phyloP scores from a whole-genome alignment of 768 basidiomycete genomes.

The Lactarius hengduanensis region DNA sequence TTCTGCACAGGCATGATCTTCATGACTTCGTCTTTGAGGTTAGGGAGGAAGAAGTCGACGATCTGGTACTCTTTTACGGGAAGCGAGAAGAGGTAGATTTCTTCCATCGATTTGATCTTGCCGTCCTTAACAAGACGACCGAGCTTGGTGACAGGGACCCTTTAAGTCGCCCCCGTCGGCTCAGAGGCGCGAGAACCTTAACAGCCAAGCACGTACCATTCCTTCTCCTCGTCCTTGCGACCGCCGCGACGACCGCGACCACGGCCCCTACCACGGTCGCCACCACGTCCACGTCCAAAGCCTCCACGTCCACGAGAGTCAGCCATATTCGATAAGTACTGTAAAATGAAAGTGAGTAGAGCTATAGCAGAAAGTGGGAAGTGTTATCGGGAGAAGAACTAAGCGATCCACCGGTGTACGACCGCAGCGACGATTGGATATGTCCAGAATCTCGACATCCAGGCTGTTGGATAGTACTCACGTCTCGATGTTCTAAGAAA shows the following conservation, averaged over 20 bases:
- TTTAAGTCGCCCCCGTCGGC: slow-evolving; percentile 41
- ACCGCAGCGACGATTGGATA: neutral
- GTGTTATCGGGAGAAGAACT: slow-evolving; percentile 13
- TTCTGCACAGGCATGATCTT: slow-evolving; percentile 99
- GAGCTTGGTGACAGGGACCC: slow-evolving; percentile 98
- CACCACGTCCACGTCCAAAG: slow-evolving; percentile 80
- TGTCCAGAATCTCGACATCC: neutral
- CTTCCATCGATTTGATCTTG: slow-evolving; percentile 99
- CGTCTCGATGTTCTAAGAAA: slow-evolving; percentile 11
- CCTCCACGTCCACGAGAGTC: slow-evolving; percentile 92
- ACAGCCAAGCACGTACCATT: slow-evolving; percentile 65
- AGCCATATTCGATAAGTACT: slow-evolving; percentile 58
- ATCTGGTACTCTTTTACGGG: slow-evolving; percentile 99
- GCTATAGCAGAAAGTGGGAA: slow-evolving; percentile 1
- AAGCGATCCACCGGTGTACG: slow-evolving; percentile 21
- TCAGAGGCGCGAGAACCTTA: slow-evolving; percentile 11
- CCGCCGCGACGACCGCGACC: slow-evolving; percentile 90
- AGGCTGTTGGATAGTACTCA: slow-evolving; percentile 14
- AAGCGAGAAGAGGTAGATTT: slow-evolving; percentile 99
- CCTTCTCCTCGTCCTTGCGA: slow-evolving; percentile 99
- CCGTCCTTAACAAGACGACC: slow-evolving; percentile 99
- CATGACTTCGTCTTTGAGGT: slow-evolving; percentile 99
- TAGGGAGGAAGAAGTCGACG: slow-evolving; percentile 98
- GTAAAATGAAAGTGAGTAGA: slow-evolving; percentile 28
- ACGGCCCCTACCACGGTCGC: slow-evolving; percentile 59